Evolutionary conservation across 345 rosid genomes (phyloP), one percentile per base, ranked within the genome.

Genomic region (Hirschfeldia incana): DNA sequence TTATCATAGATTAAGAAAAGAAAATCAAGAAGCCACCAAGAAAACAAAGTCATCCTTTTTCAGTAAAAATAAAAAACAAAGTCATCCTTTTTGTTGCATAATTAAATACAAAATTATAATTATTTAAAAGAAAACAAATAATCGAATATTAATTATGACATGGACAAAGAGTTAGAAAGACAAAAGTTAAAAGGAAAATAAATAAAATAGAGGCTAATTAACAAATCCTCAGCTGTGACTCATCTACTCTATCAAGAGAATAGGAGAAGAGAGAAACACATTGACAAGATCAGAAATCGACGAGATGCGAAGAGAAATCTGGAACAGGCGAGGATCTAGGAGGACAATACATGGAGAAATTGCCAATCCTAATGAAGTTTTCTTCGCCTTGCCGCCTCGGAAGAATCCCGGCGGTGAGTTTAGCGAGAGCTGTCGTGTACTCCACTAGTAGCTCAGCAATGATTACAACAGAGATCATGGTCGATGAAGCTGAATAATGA

Each of bases 361-460:
- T 29, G 1, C 78, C 83, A 8, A 81, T 42, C 3, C 71, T 17
- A 15, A 81, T 9, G 21, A 49, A 1, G 27, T 77, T 10, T n/a
- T 63, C 32, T 6, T 73, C 72, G 2, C 70, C 60, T 15, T 27
- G 75, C 58, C 70, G 70, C n/a, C 55, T 75, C 1, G 81, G 85
- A 37, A 86, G 34, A 58, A 85, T 60, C 26, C 46, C 80, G 76
- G 76, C 82, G 10, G 86, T 69, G 68, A 85, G 61, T 77, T 81
- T 82, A 2, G 87, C 83, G 65, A 91, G 68, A 30, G 85, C 88
- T 74, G 30, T 72, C 82, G 86, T 80, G 86, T 83, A 91, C 39
- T 81, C 93, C 67, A 75, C 85, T 74, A 91, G n/a, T 26, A 89
- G 76, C 86, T 82, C 87, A 63, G 85, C 80, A 68, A 85, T 37